A percentile compares a stretch with the other conserved stretches of the same genome.
These are phyloP conservation scores for Karstenula rhodostoma DNA, from an alignment of 2,329 filamentous ascomycete genomes.

Conservation along the genomic window DNA sequence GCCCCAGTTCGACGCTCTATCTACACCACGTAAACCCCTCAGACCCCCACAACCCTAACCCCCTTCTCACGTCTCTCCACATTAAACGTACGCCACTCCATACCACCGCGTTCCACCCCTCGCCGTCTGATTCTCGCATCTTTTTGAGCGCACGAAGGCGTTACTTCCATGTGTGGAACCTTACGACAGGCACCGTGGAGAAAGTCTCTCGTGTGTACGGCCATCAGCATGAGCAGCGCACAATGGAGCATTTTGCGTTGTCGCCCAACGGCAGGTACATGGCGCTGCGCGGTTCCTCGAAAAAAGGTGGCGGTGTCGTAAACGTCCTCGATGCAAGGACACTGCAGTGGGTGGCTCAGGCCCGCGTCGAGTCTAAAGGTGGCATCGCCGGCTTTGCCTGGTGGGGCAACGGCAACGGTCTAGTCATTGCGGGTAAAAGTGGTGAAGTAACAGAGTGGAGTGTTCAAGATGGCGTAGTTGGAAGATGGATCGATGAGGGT, in stretches of 20 bases:
- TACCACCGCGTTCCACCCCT: constrained; percentile 78
- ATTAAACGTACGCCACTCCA: constrained; percentile 83
- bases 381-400: constrained; percentile 91
- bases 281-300: constrained; percentile 79
- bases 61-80: constrained; percentile 88
- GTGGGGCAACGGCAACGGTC: constrained; percentile 85
- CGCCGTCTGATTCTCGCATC: constrained; percentile 76
- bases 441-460: constrained; percentile 93
- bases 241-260: constrained; percentile 89
- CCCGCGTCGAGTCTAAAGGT: constrained; percentile 79
- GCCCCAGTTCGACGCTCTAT: constrained; percentile 82
- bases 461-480: constrained; percentile 73
- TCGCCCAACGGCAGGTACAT: constrained; percentile 88
- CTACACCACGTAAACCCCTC: constrained; percentile 84
- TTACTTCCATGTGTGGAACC: constrained; percentile 95
- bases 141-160: constrained; percentile 87
- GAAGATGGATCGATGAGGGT: constrained; percentile 89
- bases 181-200: constrained; percentile 80
- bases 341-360: constrained; percentile 86
- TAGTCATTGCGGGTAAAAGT: constrained; percentile 83
- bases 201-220: constrained; percentile 81
- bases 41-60: constrained; percentile 79
- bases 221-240: constrained; percentile 81
- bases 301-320: constrained; percentile 86
- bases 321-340: constrained; percentile 83